Conservation (phyloP, 108 stramenopile species). For the Nannochloropsis salina region DNA sequence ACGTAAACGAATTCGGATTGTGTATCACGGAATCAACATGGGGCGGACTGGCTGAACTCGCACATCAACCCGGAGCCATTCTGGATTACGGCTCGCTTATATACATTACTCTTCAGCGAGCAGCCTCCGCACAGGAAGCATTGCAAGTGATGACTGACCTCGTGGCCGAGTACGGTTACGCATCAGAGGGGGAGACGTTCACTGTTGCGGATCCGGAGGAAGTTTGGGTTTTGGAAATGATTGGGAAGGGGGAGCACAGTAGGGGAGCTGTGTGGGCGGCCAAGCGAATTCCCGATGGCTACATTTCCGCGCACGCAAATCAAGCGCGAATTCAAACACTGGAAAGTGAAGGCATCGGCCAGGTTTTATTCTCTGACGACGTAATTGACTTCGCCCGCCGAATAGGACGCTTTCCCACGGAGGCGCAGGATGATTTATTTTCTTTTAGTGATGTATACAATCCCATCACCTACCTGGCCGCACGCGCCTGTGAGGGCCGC, state of each 20-base stretch:
- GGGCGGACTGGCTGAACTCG: conserved; percentile 59
- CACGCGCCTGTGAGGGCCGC: conserved; percentile 63
- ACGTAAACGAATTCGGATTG: conserved; percentile 63
- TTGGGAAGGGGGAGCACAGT: conserved; percentile 56
- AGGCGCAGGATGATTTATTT: conserved; percentile 38
- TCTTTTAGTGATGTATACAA: conserved; percentile 64
- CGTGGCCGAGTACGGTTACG: conserved; percentile 63
- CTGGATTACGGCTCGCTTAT: conserved; percentile 72
- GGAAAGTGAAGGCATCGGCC: conserved; percentile 54
- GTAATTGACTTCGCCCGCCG: conserved; percentile 61
- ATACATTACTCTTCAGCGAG: conserved; percentile 64
- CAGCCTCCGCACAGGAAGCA: conserved; percentile 60
- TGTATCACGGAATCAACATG: conserved; percentile 70
- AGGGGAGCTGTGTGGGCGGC: conserved; percentile 71
- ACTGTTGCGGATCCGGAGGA: conserved; percentile 62
- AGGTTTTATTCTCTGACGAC: conserved; percentile 55
- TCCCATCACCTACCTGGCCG: conserved; percentile 57
- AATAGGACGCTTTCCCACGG: conserved; percentile 57
- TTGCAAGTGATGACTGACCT: conserved; percentile 60
- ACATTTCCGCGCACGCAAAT: conserved; percentile 63
- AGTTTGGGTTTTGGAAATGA: conserved; percentile 74
- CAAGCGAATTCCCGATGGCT: conserved; percentile 58
- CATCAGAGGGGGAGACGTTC: conserved; percentile 62
- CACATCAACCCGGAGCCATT: conserved; percentile 51
- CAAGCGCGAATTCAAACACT: conserved; percentile 63